Evolutionary conservation across 2,329 filamentous ascomycete genomes (phyloP).

Genomic region (Drechslerella stenobrocha): DNA sequence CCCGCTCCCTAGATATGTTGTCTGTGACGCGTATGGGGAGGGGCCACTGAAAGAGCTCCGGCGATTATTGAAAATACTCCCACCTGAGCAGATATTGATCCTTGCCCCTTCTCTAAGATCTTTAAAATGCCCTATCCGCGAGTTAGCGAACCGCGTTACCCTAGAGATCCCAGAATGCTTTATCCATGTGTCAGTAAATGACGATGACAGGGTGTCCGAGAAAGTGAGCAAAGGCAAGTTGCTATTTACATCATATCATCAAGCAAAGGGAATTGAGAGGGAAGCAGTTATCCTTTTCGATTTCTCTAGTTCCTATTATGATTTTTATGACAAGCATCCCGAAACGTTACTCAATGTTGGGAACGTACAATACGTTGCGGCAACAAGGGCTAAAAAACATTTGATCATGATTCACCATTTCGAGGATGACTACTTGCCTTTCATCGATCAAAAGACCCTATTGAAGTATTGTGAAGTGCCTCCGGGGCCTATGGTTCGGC

Average conservation of each 20-base stretch:
- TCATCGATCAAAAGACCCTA: slow-evolving; percentile 33
- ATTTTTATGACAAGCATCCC: slow-evolving; percentile 37
- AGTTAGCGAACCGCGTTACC: slow-evolving; percentile 38
- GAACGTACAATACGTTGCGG: slow-evolving; percentile 49
- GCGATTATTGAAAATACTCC: slow-evolving; percentile 22
- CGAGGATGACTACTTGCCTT: slow-evolving; percentile 28
- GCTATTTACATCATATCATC: slow-evolving; percentile 45
- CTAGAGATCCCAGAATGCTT: slow-evolving; percentile 30
- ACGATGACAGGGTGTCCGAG: slow-evolving; percentile 21
- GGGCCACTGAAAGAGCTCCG: slow-evolving; percentile 28
- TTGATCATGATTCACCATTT: slow-evolving; percentile 40
- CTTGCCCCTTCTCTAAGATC: slow-evolving; percentile 43
- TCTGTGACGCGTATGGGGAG: slow-evolving; percentile 34
- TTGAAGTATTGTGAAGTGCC: slow-evolving; percentile 31
- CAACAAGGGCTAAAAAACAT: slow-evolving; percentile 43
- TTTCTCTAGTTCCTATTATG: slow-evolving; percentile 47
- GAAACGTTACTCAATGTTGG: slow-evolving; percentile 11
- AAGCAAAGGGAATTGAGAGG: slow-evolving; percentile 51
- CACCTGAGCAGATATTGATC: slow-evolving; percentile 39
- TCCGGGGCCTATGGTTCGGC: slow-evolving; percentile 14
- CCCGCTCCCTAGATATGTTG: slow-evolving; percentile 45
- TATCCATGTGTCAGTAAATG: slow-evolving; percentile 36
- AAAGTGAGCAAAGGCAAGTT: slow-evolving; percentile 41
- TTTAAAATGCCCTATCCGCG: slow-evolving; percentile 15
- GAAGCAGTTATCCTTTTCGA: slow-evolving; percentile 45